phyloP scores from a whole-genome alignment of 108 stramenopile genomes.

The Skeletonema tropicum region DNA sequence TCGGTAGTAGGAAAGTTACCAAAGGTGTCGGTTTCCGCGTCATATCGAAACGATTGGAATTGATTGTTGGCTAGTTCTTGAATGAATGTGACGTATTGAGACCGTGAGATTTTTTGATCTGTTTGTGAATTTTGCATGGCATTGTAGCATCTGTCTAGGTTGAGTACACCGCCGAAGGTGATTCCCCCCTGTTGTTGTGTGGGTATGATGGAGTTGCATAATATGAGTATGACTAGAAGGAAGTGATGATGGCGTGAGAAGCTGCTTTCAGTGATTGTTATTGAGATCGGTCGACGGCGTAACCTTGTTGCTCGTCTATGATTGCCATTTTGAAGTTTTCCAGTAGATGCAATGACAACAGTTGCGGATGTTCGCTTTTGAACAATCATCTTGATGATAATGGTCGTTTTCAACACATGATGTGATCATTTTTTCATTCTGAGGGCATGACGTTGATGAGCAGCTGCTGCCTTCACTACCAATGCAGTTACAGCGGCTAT shows the following conservation, averaged over 20 bases:
- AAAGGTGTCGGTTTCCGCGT: neutral
- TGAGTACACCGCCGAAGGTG: neutral
- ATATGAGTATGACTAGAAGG: neutral
- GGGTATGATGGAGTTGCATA: neutral
- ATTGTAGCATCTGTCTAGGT: neutral
- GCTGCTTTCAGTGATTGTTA: neutral
- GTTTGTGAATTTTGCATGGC: constrained; percentile 3
- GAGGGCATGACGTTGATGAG: too few relatives aligned
- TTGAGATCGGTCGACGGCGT: neutral
- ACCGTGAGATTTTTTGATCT: neutral
- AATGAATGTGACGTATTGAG: constrained; percentile 33
- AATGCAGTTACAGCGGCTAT: too few relatives aligned
- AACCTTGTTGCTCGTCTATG: neutral
- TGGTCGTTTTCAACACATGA: neutral
- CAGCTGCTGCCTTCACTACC: too few relatives aligned
- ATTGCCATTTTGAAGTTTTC: neutral
- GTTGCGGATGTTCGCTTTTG: neutral
- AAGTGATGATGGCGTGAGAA: neutral
- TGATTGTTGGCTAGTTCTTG: constrained; percentile 18
- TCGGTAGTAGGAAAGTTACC: constrained; percentile 18
- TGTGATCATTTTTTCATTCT: too few relatives aligned
- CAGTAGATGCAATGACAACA: neutral
- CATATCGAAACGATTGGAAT: constrained; percentile 24
- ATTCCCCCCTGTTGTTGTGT: neutral
- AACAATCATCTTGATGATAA: neutral